A percentile compares a stretch with the other conserved stretches of the same genome.
phyloP scores from a whole-genome alignment of 2,329 filamentous ascomycete species.

The Fusarium temperatum region DNA sequence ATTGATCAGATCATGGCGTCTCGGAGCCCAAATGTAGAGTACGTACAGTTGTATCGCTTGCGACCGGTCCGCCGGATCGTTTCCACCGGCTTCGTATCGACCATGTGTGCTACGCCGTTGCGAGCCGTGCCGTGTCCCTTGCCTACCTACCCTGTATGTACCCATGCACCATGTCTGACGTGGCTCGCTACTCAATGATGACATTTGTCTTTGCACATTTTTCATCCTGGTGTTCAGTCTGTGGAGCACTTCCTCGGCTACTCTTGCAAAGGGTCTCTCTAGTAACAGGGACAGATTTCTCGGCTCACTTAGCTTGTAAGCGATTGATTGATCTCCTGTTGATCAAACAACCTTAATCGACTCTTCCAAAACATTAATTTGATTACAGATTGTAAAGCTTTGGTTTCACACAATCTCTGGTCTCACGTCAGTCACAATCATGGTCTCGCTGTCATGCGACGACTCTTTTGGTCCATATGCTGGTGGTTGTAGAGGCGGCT shows the following conservation, averaged over 20 bases:
- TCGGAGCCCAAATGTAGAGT: neutral
- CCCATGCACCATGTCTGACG: neutral
- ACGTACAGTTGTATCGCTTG: neutral
- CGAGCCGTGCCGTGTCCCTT: neutral
- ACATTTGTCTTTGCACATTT: neutral
- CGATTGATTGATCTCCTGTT: neutral
- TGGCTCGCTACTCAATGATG: neutral
- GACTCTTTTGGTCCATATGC: conserved; percentile 34
- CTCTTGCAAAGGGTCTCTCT: neutral
- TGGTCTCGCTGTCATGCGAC: conserved; percentile 23
- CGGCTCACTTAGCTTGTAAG: neutral
- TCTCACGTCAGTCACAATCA: neutral
- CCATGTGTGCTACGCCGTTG: neutral
- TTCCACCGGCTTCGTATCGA: neutral
- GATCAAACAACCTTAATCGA: neutral
- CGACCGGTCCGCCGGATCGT: neutral
- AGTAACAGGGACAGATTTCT: neutral
- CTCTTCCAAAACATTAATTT: neutral
- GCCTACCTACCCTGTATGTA: neutral
- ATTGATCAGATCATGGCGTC: neutral
- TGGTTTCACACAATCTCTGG: no score
- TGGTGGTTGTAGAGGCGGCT: conserved; percentile 49
- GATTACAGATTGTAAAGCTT: neutral
- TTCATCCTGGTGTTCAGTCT: neutral
- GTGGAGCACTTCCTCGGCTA: neutral